Conservation (phyloP, 176 grass and related monocot species). For the Saccharum officinarum region DNA sequence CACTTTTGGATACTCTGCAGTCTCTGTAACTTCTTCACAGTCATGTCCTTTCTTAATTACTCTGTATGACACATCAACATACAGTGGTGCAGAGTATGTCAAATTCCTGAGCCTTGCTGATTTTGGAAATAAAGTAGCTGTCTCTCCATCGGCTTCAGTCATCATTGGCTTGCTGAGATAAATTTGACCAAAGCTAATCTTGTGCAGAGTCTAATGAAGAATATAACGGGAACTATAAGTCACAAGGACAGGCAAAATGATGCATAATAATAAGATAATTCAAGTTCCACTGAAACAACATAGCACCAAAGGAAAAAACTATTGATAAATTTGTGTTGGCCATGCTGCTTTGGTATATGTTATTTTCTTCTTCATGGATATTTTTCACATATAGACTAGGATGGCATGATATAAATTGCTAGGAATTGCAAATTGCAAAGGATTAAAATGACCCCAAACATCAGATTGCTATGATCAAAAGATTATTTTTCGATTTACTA, state of each 20-base stretch:
- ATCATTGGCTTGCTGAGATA: constrained; percentile 97
- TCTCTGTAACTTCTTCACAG: constrained; percentile 96
- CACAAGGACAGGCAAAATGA: constrained; percentile 2
- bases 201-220: constrained; percentile 79
- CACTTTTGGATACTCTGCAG: constrained; percentile 86
- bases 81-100: constrained; percentile 91
- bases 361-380: neutral
- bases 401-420: neutral
- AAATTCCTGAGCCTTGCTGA: constrained; percentile 89
- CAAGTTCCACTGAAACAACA: constrained; percentile 8
- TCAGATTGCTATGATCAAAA: neutral
- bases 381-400: neutral
- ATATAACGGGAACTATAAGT: constrained; percentile 25
- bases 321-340: neutral
- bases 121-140: constrained; percentile 93
- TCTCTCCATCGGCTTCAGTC: constrained; percentile 97
- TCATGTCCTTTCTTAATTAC: constrained; percentile 98
- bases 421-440: neutral
- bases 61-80: constrained; percentile 92
- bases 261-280: neutral
- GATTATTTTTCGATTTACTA: neutral
- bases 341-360: neutral
- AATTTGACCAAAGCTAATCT: constrained; percentile 94
- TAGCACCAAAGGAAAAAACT: neutral
- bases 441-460: neutral